Conservation (phyloP, 257 asterid genomes). For the Solanum commersonii region DNA sequence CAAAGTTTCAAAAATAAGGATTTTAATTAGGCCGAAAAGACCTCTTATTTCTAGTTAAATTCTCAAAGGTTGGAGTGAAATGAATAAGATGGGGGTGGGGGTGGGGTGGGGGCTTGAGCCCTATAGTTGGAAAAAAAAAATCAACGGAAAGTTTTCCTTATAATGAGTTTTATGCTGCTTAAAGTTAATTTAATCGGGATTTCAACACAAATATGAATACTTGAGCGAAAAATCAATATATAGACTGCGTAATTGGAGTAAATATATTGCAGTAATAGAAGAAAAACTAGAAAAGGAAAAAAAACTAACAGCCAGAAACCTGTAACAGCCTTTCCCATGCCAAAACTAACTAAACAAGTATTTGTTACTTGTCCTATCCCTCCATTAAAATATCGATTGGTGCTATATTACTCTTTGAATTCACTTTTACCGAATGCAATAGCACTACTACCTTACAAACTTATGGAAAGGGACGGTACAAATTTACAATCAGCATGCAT, state of each 20-base stretch:
- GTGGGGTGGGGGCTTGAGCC: neutral
- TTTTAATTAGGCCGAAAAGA: neutral
- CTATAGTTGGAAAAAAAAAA: neutral
- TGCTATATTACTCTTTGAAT: neutral
- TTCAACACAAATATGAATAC: neutral
- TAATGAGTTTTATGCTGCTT: neutral
- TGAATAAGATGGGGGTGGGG: neutral
- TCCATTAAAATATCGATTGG: neutral
- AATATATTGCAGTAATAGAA: neutral
- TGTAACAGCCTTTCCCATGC: neutral
- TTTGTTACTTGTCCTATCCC: neutral
- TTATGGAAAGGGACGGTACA: neutral
- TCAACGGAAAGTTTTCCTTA: no score
- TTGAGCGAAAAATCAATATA: neutral
- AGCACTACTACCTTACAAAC: neutral
- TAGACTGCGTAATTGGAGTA: neutral
- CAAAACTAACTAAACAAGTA: neutral
- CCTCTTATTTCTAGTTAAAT: neutral
- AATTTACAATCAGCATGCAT: neutral
- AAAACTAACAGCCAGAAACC: neutral
- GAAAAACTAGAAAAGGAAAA: neutral
- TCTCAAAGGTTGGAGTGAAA: neutral
- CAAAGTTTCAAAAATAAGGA: neutral
- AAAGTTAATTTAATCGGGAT: neutral
- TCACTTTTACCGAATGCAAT: neutral